Conservation (phyloP, 2,329 filamentous ascomycete species). For the Alternaria dauci region DNA sequence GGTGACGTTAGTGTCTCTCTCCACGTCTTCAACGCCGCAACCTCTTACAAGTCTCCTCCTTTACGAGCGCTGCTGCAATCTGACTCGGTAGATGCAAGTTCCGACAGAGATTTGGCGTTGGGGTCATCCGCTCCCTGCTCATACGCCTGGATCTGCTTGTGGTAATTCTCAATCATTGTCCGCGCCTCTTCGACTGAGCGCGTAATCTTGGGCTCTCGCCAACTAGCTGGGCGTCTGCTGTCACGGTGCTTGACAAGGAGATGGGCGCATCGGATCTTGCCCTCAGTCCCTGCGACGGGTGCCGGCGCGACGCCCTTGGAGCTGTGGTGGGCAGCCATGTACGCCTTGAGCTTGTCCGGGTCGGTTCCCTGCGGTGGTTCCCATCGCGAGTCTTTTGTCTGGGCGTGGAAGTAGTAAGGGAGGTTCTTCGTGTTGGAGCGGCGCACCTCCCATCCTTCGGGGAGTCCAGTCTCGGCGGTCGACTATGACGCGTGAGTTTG, state of each 20-base stretch:
- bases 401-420: slow-evolving; percentile 96
- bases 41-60: slow-evolving; percentile 80
- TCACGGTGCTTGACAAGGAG: slow-evolving; percentile 92
- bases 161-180: slow-evolving; percentile 76
- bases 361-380: slow-evolving; percentile 89
- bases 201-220: slow-evolving; percentile 89
- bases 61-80: slow-evolving; percentile 97
- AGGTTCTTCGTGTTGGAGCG: slow-evolving; percentile 98
- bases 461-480: slow-evolving; percentile 68
- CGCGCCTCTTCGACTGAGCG: slow-evolving; percentile 87
- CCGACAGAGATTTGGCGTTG: slow-evolving; percentile 65
- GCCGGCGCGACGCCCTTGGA: slow-evolving; percentile 56
- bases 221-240: slow-evolving; percentile 88
- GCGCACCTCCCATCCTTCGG: slow-evolving; percentile 90
- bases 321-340: slow-evolving; percentile 91
- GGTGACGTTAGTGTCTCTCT: slow-evolving; percentile 7
- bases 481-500: slow-evolving; percentile 40
- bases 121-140: slow-evolving; percentile 55
- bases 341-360: slow-evolving; percentile 88
- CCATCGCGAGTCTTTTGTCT: slow-evolving; percentile 90
- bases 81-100: slow-evolving; percentile 86
- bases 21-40: not conserved
- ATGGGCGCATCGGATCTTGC: slow-evolving; percentile 93
- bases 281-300: slow-evolving; percentile 56
- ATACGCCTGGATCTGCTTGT: slow-evolving; percentile 76